Base-by-base conservation (phyloP, 257 asterid species). In the Marsdenia floribunda region DNA sequence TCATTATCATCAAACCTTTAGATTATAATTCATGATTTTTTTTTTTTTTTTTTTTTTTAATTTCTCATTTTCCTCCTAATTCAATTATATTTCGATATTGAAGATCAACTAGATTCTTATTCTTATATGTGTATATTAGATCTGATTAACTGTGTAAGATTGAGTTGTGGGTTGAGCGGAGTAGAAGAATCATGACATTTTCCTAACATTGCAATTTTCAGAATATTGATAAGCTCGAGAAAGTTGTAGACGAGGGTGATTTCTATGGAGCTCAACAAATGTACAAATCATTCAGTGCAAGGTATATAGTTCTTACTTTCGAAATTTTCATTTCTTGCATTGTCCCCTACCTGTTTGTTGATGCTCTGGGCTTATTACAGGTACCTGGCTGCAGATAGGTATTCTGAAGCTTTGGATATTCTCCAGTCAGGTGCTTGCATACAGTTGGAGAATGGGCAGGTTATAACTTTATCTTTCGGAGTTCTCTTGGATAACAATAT, bases 201-300 rank as follows among this genome's bases (percentile, higher is more conserved):
- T 69, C 18, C 64, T 42, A 33, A 3, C 13, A 15, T 38, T 44
- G 16, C 65, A 15, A 68, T 71, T 80, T 85, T 80, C 88, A 95
- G 99, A 92, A 69, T 77, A 85, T 90, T 73, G 96, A 80, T 72
- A 95, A 95, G 90, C 78, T 92, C 46, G 91, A 85, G 86, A 89
- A 86, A 76, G 88, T 87, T 57, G 91, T 86, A 5, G 89, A 89
- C 29, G 93, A 88, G n/a, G 97, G 98, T 70, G 88, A 90, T 88
- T 87, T 79, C 85, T 92, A 95, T 84, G 99, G 97, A 66, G 99
- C 99, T 79, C 99, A 90, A 78, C 99, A 95, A 87, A 89, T 95
- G 98, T 89, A 92, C 64, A 95, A 95, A 79, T 90, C 99, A 74
- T 73, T 86, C 68, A 88, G 97, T 77, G 92, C 94, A 8, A 90